Base-by-base conservation (phyloP, 345 rosid species). In the Salix suchowensis region DNA sequence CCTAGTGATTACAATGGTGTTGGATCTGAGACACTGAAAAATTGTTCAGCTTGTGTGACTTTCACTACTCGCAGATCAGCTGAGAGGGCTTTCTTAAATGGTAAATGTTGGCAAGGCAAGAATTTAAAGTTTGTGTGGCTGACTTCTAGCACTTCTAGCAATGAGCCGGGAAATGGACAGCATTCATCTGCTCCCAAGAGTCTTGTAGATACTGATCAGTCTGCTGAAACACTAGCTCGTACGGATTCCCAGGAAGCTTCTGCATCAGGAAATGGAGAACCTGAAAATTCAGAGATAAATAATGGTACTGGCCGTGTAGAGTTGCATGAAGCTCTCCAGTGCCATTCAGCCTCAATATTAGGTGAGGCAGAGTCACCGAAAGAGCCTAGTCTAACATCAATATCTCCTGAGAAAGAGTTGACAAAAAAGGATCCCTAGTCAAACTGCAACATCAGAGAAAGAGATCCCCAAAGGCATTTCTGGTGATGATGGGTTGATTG, bases 61-160 rank as follows among this genome's bases (percentile, higher is more conserved):
- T 96, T 85, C 76, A 76, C 83, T 73, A 86, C 88, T 46, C 97
- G 92, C 6, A 83, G 61, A 19, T 81, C 96, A 50, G 98, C 98
- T 11, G 98, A 96, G 85, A 89, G 78, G 80, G 99, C 99, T 68
- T 91, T 91, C 80, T 71, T 77, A 18, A 89, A 89, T 81, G 96
- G 88, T 80, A 96, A 92, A 83, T 83, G 84, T 77, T 96, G 98
- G 98, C 83, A 87, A 85, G 95, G 91, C 76, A 87, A 90, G 72
- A 80, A 68, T 75, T 83, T 96, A 88, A 89, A 86, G 87, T 86
- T 93, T 64, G 70, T 37, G 54, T 96, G 99, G 99, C 74, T 84
- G 83, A 82, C 81, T 69, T 84, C 87, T 48, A 83, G 78, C 68
- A 73, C 82, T 73, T 78, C 87, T 67, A 55, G 75, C 78, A 83